Evolutionary conservation across 352 stramenopile genomes (phyloP), one percentile per base, ranked within the genome.

Genomic region (Thraustochytrium sp.): DNA sequence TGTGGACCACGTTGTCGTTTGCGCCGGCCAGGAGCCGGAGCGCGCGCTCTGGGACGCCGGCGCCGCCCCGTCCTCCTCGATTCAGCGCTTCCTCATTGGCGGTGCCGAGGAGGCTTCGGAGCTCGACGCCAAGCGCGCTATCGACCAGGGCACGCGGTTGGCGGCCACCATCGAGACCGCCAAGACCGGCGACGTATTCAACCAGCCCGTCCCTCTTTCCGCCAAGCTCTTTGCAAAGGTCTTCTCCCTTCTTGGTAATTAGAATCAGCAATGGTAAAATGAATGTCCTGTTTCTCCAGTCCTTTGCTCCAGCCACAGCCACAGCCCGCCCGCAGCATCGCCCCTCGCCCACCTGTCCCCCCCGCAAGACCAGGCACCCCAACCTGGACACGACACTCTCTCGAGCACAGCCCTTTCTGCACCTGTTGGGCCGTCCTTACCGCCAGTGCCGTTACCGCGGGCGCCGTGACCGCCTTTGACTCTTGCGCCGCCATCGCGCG

Each of bases 61-160:
- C 2, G 8, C 9, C 5, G 26, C 18, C 4, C 21, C 49, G 21
- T 21, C 23, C 48, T 11, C 5, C 29, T 11, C 8, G 13, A 86
- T 92, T 2, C 94, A 91, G 18, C 92, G 97, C 5, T 98, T 95
- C 86, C 92, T 93, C 44, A 98, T 99, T 87, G 96, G 96, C 48
- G 96, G 96, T 64, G 94, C 96, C 2, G 94, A 97, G 77, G 88
- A 97, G 84, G 96, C 96, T 37, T 91, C 91, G 31, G 96, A 99
- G 87, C 87, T 98, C 16, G 96, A 99, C 88, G 96, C 96, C 44
- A 99, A 99, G 89, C 90, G 95, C 53, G 96, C 96, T 9, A 98
- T 99, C 87, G 95, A 98, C 87, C 97, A 98, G 88, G 96, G 94
- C 44, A 95, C 92, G 31, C 90, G 92, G 42, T 84, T 96, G 23